Evolutionary conservation across 257 asterid genomes (phyloP).

Genomic region (Osmanthus fragrans): DNA sequence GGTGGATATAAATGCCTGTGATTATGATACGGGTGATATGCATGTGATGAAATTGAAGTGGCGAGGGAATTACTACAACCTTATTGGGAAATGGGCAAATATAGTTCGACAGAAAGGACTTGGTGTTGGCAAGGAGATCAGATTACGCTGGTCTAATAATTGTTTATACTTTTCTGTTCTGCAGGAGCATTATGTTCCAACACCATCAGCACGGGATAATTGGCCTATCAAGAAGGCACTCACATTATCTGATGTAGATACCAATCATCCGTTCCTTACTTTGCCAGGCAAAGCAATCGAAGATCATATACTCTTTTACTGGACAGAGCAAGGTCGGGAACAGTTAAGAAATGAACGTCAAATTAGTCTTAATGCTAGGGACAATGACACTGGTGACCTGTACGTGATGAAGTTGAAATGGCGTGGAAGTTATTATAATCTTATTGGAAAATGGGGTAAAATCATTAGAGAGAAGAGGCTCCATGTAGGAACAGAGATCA

Average conservation of each 20-base stretch:
- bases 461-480: constrained; percentile 51
- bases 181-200: constrained; percentile 37
- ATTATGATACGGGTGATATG: constrained; percentile 48
- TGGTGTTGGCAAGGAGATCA: constrained; percentile 54
- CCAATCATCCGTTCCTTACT: constrained; percentile 59
- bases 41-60: constrained; percentile 49
- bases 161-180: constrained; percentile 53
- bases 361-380: constrained; percentile 50
- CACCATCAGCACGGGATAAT: constrained; percentile 35
- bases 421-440: constrained; percentile 54
- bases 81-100: constrained; percentile 56
- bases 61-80: constrained; percentile 50
- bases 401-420: constrained; percentile 51
- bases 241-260: constrained; percentile 57
- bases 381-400: constrained; percentile 44
- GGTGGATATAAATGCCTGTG: constrained; percentile 46
- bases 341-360: constrained; percentile 51
- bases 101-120: constrained; percentile 53
- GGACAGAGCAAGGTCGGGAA: constrained; percentile 51
- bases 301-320: constrained; percentile 49
- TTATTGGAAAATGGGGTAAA: constrained; percentile 62
- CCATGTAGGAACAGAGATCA: constrained; percentile 46
- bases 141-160: constrained; percentile 47
- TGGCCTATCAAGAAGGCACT: constrained; percentile 59
- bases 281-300: constrained; percentile 58